Evolutionary conservation across 495 filamentous ascomycete species (phyloP), one percentile per base, ranked within the genome.

Genomic region (Chlorociboria aeruginascens): DNA sequence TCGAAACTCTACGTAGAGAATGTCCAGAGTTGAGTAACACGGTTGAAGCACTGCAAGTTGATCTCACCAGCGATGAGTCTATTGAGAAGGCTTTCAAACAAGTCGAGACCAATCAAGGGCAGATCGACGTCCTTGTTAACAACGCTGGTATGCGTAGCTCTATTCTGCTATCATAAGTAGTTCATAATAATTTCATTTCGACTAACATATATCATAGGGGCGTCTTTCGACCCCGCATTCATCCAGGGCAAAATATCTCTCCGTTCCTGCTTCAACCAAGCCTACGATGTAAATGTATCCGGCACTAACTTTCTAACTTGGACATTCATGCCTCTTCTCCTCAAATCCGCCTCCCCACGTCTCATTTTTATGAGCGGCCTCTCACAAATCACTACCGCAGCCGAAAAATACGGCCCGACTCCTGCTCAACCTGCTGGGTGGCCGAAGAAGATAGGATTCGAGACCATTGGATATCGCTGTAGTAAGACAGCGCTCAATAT

Each of bases 401-500:
- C 65, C 30, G 33, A 59, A 7, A 9, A 45, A 4, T 54, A 54
- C 40, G 49, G 45, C 14, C 51, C 51, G 1, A 54, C 51, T 1
- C 52, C 56, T 0, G 40, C 51, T 3, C 66, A 67, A 0, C 53
- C 62, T 0, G 63, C 62, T 6, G 77, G 76, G 1, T 78, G 76
- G 66, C 69, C 68, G 17, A 74, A 72, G 50, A 50, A 54, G 3
- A 48, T 62, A 8, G 58, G 61, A 4, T 56, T 48, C 38, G 55
- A 49, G 28, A 51, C 53, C 16, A 49, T 63, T n/a, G 60, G 63
- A 6, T 82, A 83, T 51, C 69, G 76, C 4, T 64, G 62, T 46
- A 59, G 66, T 31, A 82, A 84, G 66, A 70, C 74, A 1, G 79
- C 70, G 8, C 48, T 83, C 49, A 82, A 82, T 50, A 82, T 82